phyloP scores from a whole-genome alignment of 176 grass and related monocot genomes.

The Neostapfia colusana region DNA sequence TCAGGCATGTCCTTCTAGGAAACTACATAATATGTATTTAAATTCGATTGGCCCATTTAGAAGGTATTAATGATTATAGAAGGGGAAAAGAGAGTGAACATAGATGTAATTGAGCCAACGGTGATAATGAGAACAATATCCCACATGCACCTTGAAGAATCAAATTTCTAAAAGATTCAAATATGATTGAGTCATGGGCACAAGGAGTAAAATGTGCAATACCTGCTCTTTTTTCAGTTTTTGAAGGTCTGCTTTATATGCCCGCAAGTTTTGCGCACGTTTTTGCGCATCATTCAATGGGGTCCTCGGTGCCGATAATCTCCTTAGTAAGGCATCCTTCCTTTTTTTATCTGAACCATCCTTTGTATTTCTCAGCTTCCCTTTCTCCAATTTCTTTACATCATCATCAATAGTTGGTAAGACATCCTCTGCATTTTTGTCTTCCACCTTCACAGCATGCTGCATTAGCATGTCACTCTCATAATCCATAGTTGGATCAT shows the following conservation, averaged over 20 bases:
- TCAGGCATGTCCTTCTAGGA: too few relatives aligned
- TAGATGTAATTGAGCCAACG: background rate
- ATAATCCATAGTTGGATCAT: conserved; percentile 88
- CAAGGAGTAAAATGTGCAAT: conserved; percentile 20
- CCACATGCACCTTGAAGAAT: background rate
- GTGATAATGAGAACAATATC: background rate
- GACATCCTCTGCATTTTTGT: conserved; percentile 47
- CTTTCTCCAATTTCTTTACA: conserved; percentile 57
- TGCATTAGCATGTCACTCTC: conserved; percentile 55
- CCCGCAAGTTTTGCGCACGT: conserved; percentile 79
- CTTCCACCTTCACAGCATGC: conserved; percentile 47
- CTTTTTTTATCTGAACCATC: conserved; percentile 71
- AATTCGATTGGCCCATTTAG: background rate
- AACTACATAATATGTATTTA: too few relatives aligned
- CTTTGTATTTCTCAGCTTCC: conserved; percentile 60
- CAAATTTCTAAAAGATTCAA: conserved; percentile 6
- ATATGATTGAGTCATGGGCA: background rate
- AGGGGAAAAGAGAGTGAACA: background rate
- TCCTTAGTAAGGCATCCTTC: conserved; percentile 67
- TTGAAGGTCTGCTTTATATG: conserved; percentile 82
- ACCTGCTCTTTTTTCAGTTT: conserved; percentile 96
- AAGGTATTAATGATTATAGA: background rate
- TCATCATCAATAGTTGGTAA: conserved; percentile 43
- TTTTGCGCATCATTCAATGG: conserved; percentile 81
- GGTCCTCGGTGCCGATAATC: conserved; percentile 55